Conservation (phyloP, 176 grass and related monocot species). For the Musa troglodytarum region DNA sequence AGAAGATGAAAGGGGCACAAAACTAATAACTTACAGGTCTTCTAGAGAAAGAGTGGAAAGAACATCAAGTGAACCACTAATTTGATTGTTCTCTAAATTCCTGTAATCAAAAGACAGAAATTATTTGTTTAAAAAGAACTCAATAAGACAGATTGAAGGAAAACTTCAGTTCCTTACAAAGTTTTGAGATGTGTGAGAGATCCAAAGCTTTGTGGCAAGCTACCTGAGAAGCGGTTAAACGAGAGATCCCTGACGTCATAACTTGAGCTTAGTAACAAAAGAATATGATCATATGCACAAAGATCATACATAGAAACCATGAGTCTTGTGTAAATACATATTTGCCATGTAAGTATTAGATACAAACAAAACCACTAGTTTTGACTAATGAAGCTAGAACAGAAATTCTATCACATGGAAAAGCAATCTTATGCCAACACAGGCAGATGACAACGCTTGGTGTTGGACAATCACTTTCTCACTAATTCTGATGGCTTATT, state of each 20-base stretch:
- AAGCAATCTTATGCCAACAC: not conserved
- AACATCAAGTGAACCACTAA: slow-evolving; percentile 55
- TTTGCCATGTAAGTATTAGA: not conserved
- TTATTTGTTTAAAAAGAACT: slow-evolving; percentile 14
- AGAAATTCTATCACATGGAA: not conserved
- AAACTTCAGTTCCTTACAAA: slow-evolving; percentile 45
- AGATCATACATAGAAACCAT: not conserved
- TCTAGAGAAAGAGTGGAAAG: slow-evolving; percentile 57
- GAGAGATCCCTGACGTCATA: slow-evolving; percentile 78
- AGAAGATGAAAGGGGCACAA: not conserved
- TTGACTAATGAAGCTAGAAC: not conserved
- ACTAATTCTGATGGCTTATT: not conserved
- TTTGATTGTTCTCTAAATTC: slow-evolving; percentile 79
- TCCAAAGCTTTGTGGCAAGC: slow-evolving; percentile 66
- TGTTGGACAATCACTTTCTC: not conserved
- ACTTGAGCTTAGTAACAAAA: slow-evolving; percentile 4
- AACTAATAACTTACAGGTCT: slow-evolving; percentile 41
- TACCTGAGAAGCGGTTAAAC: slow-evolving; percentile 75
- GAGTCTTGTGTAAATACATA: too few relatives aligned
- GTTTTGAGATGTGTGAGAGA: slow-evolving; percentile 51
- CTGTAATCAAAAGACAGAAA: slow-evolving; percentile 30
- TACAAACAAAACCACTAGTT: not conserved
- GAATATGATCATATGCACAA: not conserved
- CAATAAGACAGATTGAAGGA: not conserved
- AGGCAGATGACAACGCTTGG: not conserved